A percentile compares a stretch with the other conserved stretches of the same genome.
Evolutionary conservation across 2,329 filamentous ascomycete species (phyloP).

Genomic region (Arthrobotrys sphaeroides): DNA sequence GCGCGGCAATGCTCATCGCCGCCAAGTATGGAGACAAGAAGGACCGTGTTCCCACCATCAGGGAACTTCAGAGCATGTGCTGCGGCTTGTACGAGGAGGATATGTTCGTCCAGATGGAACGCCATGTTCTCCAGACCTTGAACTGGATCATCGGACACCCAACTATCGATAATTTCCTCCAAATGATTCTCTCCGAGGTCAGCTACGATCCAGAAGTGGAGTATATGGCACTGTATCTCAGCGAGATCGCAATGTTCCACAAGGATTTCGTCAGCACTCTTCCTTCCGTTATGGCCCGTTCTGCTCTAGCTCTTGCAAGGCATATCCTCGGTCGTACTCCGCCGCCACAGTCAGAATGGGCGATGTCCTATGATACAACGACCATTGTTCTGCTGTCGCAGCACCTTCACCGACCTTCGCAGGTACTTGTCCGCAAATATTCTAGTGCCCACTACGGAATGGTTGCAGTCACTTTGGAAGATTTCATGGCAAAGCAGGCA

Average conservation of each 20-base stretch:
- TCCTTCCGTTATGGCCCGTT: slow-evolving; percentile 88
- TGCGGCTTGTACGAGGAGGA: slow-evolving; percentile 97
- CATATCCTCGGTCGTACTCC: slow-evolving; percentile 80
- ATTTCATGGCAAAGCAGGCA: slow-evolving; percentile 73
- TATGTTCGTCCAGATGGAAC: slow-evolving; percentile 99
- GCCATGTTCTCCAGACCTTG: slow-evolving; percentile 97
- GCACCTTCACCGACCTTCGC: slow-evolving; percentile 73
- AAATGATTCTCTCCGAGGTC: slow-evolving; percentile 81
- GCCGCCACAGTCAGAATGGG: slow-evolving; percentile 57
- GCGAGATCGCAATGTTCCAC: slow-evolving; percentile 94
- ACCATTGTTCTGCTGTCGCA: slow-evolving; percentile 71
- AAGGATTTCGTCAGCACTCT: slow-evolving; percentile 94
- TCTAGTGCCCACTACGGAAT: slow-evolving; percentile 72
- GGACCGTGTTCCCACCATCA: slow-evolving; percentile 95
- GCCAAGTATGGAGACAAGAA: slow-evolving; percentile 99
- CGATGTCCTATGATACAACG: slow-evolving; percentile 64
- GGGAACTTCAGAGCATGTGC: slow-evolving; percentile 98
- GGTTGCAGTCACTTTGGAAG: slow-evolving; percentile 72
- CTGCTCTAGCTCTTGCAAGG: slow-evolving; percentile 83
- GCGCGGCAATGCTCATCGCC: slow-evolving; percentile 92
- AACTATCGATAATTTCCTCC: slow-evolving; percentile 91
- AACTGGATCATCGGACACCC: slow-evolving; percentile 97
- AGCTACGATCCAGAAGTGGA: slow-evolving; percentile 85
- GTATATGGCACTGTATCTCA: slow-evolving; percentile 92
- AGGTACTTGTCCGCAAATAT: slow-evolving; percentile 75